A percentile compares a stretch with the other conserved stretches of the same genome.
Evolutionary conservation across 768 basidiomycete species (phyloP).

Genomic region (Trametes maxima): DNA sequence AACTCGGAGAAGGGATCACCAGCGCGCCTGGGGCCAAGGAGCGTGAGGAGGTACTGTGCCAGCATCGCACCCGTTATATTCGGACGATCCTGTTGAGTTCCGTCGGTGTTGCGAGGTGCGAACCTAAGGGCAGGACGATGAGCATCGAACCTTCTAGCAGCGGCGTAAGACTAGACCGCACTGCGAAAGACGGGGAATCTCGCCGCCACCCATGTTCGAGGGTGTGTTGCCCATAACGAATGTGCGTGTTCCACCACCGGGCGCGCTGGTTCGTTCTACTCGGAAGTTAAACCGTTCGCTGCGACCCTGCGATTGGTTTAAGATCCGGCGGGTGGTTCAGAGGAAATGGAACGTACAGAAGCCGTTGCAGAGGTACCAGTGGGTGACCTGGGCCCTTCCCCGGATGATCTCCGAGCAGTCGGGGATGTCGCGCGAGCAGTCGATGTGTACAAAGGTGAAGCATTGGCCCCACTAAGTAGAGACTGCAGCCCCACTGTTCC

Average conservation of each 20-base stretch:
- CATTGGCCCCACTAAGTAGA: constrained; percentile 15
- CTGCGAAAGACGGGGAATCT: constrained; percentile 14
- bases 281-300: constrained; percentile 23
- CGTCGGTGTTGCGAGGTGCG: constrained; percentile 26
- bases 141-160: constrained; percentile 2
- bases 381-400: background rate
- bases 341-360: no score
- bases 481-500: constrained; percentile 24
- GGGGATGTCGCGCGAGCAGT: constrained; percentile 6
- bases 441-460: background rate
- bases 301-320: constrained; percentile 12
- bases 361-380: background rate
- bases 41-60: constrained; percentile 71
- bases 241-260: constrained; percentile 34
- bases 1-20: constrained; percentile 47
- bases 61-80: constrained; percentile 63
- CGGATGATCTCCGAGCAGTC: background rate
- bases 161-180: constrained; percentile 28
- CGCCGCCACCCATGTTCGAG: constrained; percentile 26
- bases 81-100: constrained; percentile 29
- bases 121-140: constrained; percentile 46
- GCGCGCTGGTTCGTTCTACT: constrained; percentile 28
- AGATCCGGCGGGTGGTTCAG: background rate
- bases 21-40: constrained; percentile 50
- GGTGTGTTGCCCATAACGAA: constrained; percentile 42